Percentiles rank a stretch among this genome's conserved stretches.
These are phyloP conservation scores for Penicillium sp. DNA, from an alignment of 2,329 filamentous ascomycete genomes.

Conservation along the genomic window DNA sequence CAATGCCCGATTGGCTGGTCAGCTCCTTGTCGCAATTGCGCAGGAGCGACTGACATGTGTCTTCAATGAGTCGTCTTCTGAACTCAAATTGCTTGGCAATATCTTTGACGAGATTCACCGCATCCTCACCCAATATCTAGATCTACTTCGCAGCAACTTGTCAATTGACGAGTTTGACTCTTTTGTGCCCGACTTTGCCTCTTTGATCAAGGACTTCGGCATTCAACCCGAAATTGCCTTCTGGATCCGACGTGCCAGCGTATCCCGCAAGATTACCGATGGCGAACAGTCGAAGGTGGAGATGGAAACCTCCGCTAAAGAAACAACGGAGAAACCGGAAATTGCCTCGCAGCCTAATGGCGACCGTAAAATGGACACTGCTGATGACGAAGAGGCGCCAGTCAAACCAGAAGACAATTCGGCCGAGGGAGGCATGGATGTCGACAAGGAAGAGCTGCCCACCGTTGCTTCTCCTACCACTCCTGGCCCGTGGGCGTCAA, in stretches of 20 bases:
- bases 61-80: constrained; percentile 71
- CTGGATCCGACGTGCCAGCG: constrained; percentile 71
- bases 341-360: constrained; percentile 27
- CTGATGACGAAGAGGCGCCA: constrained; percentile 26
- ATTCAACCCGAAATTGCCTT: constrained; percentile 80
- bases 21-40: constrained; percentile 82
- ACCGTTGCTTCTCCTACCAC: constrained; percentile 21
- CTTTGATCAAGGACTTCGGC: constrained; percentile 73
- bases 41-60: constrained; percentile 87
- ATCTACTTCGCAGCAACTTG: constrained; percentile 79
- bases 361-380: constrained; percentile 37
- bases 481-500: constrained; percentile 52
- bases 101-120: constrained; percentile 88
- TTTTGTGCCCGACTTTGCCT: constrained; percentile 70
- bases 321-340: constrained; percentile 21
- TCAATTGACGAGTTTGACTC: constrained; percentile 71
- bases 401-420: constrained; percentile 18
- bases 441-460: constrained; percentile 31
- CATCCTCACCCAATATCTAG: constrained; percentile 81
- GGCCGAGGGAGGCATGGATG: constrained; percentile 33
- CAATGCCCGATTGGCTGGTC: constrained; percentile 72
- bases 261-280: constrained; percentile 62
- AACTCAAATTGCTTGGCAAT: constrained; percentile 84
- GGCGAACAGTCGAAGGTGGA: constrained; percentile 36
- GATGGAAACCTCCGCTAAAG: constrained; percentile 26